phyloP scores from a whole-genome alignment of 257 asterid genomes.

The Marsdenia floribunda region DNA sequence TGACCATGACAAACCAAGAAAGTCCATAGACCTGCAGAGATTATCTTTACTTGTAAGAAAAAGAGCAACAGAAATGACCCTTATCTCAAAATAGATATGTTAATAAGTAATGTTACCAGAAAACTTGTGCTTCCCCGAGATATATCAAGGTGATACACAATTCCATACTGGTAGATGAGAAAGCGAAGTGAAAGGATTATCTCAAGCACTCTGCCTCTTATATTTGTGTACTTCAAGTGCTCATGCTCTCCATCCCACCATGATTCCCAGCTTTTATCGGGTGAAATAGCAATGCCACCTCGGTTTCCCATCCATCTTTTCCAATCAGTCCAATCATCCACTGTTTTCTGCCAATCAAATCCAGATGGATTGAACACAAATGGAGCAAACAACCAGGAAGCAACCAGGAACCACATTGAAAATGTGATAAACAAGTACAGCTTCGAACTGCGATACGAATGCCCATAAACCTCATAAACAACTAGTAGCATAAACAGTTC shows the following conservation, averaged over 20 bases:
- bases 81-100: background rate
- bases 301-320: conserved; percentile 98
- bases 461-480: conserved; percentile 74
- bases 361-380: conserved; percentile 97
- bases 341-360: conserved; percentile 97
- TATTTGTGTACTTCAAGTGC: conserved; percentile 64
- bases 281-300: conserved; percentile 88
- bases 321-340: conserved; percentile 99
- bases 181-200: conserved; percentile 76
- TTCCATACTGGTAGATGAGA: conserved; percentile 88
- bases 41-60: conserved; percentile 14
- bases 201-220: conserved; percentile 73
- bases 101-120: conserved; percentile 37
- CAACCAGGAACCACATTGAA: conserved; percentile 95
- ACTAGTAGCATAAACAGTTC: conserved; percentile 73
- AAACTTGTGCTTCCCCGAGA: conserved; percentile 61
- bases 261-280: conserved; percentile 95
- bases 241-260: conserved; percentile 99
- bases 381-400: conserved; percentile 97
- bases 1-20: conserved; percentile 89
- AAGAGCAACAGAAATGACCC: conserved; percentile 18
- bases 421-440: conserved; percentile 69
- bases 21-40: conserved; percentile 78
- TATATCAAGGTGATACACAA: conserved; percentile 87
- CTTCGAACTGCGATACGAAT: conserved; percentile 56